These are phyloP conservation scores for Aspergillus pseudonomiae DNA, from an alignment of 2,329 filamentous ascomycete species.

Conservation along the genomic window DNA sequence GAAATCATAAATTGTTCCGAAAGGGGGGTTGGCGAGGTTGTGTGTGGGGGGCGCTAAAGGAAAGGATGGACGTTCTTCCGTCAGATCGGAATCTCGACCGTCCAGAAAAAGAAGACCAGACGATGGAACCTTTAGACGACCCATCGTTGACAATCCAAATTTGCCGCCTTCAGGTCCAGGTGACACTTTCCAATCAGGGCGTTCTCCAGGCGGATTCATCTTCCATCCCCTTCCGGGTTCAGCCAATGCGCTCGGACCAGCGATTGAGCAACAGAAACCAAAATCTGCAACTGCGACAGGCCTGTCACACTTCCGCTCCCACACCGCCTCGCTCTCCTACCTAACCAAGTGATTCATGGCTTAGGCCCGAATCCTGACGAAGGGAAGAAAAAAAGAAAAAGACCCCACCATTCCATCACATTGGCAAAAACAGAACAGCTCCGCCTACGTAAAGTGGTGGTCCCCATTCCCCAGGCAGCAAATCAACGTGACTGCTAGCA, in stretches of 20 bases:
- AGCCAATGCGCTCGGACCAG: conserved; percentile 3
- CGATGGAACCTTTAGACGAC: not conserved
- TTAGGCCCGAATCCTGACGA: conserved; percentile 1
- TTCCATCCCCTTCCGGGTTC: conserved; percentile 1
- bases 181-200: conserved; percentile 2
- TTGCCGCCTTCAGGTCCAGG: conserved; percentile 5
- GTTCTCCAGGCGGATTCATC: conserved; percentile 4
- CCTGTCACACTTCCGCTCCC: conserved; percentile 20
- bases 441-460: not conserved
- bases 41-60: not conserved
- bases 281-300: conserved; percentile 7
- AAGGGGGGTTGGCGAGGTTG: not conserved
- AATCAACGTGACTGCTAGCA: conserved; percentile 5
- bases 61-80: not conserved
- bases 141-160: not conserved
- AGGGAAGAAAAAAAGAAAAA: not conserved
- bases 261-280: not conserved
- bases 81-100: conserved; percentile 3
- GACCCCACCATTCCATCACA: not conserved
- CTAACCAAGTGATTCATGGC: not conserved
- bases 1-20: conserved; percentile 3
- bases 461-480: conserved; percentile 9
- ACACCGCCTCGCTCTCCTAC: conserved; percentile 17
- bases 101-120: not conserved
- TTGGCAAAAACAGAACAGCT: not conserved